These are phyloP conservation scores for Linum trigynum DNA, from an alignment of 345 rosid species.

Conservation along the genomic window DNA sequence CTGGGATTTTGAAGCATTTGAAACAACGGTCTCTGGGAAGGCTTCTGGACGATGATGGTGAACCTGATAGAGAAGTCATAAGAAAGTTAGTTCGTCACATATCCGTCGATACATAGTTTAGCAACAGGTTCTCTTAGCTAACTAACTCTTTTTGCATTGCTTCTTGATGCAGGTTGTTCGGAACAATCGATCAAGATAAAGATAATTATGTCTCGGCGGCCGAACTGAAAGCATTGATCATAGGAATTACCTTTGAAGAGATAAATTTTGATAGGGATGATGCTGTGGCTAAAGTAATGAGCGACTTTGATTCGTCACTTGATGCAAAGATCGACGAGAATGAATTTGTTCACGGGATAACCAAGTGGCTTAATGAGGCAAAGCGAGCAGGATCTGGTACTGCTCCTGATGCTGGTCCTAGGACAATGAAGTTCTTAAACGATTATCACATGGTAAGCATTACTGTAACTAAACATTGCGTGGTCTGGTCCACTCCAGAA, in stretches of 20 bases:
- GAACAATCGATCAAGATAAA: slow-evolving; percentile 46
- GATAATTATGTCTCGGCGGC: slow-evolving; percentile 34
- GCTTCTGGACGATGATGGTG: slow-evolving; percentile 52
- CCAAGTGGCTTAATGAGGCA: slow-evolving; percentile 38
- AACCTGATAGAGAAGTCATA: slow-evolving; percentile 41
- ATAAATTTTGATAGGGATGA: slow-evolving; percentile 57
- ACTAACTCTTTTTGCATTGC: background rate
- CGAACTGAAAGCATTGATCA: slow-evolving; percentile 58
- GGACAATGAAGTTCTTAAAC: slow-evolving; percentile 37
- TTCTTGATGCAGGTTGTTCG: slow-evolving; percentile 48
- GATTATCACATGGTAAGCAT: slow-evolving; percentile 42
- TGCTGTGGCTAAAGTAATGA: slow-evolving; percentile 50
- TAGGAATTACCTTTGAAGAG: slow-evolving; percentile 75
- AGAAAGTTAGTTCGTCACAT: slow-evolving; percentile 30
- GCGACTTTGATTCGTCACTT: slow-evolving; percentile 52
- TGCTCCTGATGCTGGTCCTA: slow-evolving; percentile 29
- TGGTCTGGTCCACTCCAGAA: no score
- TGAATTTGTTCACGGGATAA: slow-evolving; percentile 51
- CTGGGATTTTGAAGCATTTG: slow-evolving; percentile 62
- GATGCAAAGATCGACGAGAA: slow-evolving; percentile 26
- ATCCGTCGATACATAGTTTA: background rate
- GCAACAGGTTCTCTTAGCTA: background rate
- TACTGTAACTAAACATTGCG: background rate
- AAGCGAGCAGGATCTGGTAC: slow-evolving; percentile 13
- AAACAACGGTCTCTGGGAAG: slow-evolving; percentile 56